Conservation (phyloP, 2,329 filamentous ascomycete species). For the Amesomyces nigricolor region DNA sequence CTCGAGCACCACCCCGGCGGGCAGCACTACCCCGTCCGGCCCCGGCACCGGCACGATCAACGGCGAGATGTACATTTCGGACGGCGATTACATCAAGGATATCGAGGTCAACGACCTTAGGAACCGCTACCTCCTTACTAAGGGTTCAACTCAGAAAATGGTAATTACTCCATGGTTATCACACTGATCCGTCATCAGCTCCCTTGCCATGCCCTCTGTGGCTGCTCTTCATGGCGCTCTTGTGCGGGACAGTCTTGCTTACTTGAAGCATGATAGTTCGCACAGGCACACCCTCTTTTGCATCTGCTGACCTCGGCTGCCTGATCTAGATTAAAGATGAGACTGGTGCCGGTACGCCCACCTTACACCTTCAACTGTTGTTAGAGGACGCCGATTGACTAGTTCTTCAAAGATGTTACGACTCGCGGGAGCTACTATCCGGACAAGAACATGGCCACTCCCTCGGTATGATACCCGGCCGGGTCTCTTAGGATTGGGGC, state of each 20-base stretch:
- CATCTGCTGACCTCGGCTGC: constrained; percentile 88
- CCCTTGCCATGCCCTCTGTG: constrained; percentile 33
- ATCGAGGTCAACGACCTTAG: constrained; percentile 98
- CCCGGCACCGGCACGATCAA: constrained; percentile 55
- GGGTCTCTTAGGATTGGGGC: not conserved
- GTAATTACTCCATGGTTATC: constrained; percentile 73
- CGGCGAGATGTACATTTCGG: constrained; percentile 86
- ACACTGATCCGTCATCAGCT: constrained; percentile 56
- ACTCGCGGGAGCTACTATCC: constrained; percentile 95
- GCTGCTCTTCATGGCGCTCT: constrained; percentile 29
- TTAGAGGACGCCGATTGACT: constrained; percentile 54
- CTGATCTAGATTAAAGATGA: constrained; percentile 99
- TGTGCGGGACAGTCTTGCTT: constrained; percentile 62
- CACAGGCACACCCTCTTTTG: constrained; percentile 61
- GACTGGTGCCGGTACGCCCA: constrained; percentile 96
- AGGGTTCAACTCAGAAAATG: constrained; percentile 97
- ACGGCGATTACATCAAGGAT: constrained; percentile 97
- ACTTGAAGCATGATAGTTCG: constrained; percentile 63
- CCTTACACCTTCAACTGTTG: constrained; percentile 43
- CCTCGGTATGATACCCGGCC: constrained; percentile 60
- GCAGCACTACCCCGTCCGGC: constrained; percentile 34
- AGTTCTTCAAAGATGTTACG: constrained; percentile 82
- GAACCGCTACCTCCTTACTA: constrained; percentile 94
- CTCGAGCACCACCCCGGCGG: constrained; percentile 38
- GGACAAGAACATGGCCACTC: constrained; percentile 94